Base-by-base conservation (phyloP, 1,284 basidiomycete species). In the Pseudomicrostroma phylloplanum region DNA sequence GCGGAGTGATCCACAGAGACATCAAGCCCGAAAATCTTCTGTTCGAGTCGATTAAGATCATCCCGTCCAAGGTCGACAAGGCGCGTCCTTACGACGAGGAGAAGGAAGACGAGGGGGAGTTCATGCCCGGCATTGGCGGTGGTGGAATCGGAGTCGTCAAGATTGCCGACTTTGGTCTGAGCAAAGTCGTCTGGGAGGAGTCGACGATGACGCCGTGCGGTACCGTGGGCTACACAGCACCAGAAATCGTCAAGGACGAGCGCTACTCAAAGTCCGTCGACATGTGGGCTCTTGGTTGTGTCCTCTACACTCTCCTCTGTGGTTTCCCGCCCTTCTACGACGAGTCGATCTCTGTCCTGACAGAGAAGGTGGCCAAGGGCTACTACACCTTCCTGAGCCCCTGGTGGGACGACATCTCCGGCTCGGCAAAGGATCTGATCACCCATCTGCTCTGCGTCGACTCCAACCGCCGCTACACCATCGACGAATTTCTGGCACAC, bases 281-380 rank as follows among this genome's bases (percentile, higher is more conserved):
- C 80, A 98, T 98, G 96, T 99, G 96, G 96, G 96, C 96, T 2
- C 82, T 98, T 46, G 96, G 96, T 36, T 99, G 96, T 80, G 96
- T 99, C 23, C 84, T 99, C 4, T 99, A 99, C 82, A 99, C 96
- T 1, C 83, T 98, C 1, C 86, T 99, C n/a, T 98, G 96, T 76
- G 96, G 94, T 58, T 96, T 96, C 83, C 92, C 92, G 59, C 83
- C 96, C 0, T 99, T 99, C 83, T 99, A 98, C 81, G 96, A 99
- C 72, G 96, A 99, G 81, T 94, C 91, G 76, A 98, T 99, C 82
- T 92, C 90, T 72, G 91, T 96, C 55, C 84, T 98, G 56, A 98
- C 96, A 0, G 94, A 98, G 80, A 99, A 99, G 81, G 96, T 99
- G 19, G 96, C 96, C 0, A 85, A 89, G 67, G 96, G 96, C 7